Evolutionary conservation across 1,284 basidiomycete species (phyloP).

Genomic region (Puccinia coronata): DNA sequence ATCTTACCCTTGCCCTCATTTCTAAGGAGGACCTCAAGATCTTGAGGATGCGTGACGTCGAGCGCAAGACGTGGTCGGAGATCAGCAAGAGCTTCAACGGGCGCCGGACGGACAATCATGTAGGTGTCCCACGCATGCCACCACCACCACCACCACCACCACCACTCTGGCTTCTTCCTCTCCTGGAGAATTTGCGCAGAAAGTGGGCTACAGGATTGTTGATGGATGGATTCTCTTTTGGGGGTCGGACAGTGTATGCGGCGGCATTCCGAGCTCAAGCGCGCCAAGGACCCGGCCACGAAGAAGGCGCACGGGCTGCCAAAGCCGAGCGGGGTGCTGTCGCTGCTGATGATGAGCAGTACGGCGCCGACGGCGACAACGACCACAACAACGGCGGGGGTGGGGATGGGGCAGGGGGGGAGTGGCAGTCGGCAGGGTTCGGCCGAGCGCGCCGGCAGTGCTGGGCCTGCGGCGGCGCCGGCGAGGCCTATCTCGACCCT

Average conservation of each 20-base stretch:
- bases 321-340: background rate
- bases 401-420: too few relatives aligned
- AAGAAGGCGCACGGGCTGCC: background rate
- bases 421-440: background rate
- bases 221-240: background rate
- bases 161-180: background rate
- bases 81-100: slow-evolving; percentile 50
- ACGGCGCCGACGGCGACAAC: background rate
- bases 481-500: background rate
- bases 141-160: too few relatives aligned
- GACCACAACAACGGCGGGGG: too few relatives aligned
- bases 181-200: background rate
- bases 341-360: background rate
- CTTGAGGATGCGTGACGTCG: slow-evolving; percentile 47
- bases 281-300: background rate
- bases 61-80: slow-evolving; percentile 51
- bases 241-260: background rate
- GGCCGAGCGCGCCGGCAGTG: background rate
- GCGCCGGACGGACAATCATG: slow-evolving; percentile 51
- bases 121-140: too few relatives aligned
- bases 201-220: too few relatives aligned
- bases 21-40: slow-evolving; percentile 51
- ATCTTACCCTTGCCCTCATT: background rate
- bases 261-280: slow-evolving; percentile 11
- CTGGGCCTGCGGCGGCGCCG: background rate